Base-by-base conservation (phyloP, 129 eudicot genomes). In the Flaveria linearis region DNA sequence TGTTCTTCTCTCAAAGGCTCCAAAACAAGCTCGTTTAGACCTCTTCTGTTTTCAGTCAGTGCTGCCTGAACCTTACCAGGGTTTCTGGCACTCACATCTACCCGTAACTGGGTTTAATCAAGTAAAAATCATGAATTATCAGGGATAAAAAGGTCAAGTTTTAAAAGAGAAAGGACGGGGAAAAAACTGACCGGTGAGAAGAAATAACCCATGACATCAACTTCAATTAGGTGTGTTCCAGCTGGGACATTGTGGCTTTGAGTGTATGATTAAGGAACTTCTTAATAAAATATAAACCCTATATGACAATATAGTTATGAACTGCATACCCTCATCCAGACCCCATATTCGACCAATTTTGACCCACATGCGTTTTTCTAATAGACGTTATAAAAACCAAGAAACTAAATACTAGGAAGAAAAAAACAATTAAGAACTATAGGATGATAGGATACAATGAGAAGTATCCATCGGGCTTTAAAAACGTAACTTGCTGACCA, bases 41-140 rank as follows among this genome's bases (percentile, higher is more conserved):
- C 89, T 82, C 88, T 94, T 78, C 99, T 85, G 72, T 78, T 94
- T 87, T 94, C 99, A 17, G 99, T 94, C 68, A 91, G 81, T 60
- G 99, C 99, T 68, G 97, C 99, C 77, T 94, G 99, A 84, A 94
- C 96, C 87, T 94, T 94, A 65, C 99, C 97, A 17, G 97, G 97
- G 80, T 94, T 86, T 84, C 99, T 89, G 20, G 99, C 96, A 82
- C 99, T 94, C 50, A 91, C 96, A 94, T 94, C 97, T 66, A 94
- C 96, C 16, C 99, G 91, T 22, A 94, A 92, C 98, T 93, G 82
- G 47, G 65, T 12, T 46, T 3, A 25, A 71, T 64, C 55, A 23
- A 9, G 56, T 9, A 69, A 80, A 69, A 11, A 10, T 68, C 3
- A 23, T 11, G 1, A 1, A 26, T 28, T 5, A 26, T 58, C 62